A percentile compares a stretch with the other conserved stretches of the same genome.
phyloP scores from a whole-genome alignment of 164 flowering plant genomes.

The Dillenia turbinata region DNA sequence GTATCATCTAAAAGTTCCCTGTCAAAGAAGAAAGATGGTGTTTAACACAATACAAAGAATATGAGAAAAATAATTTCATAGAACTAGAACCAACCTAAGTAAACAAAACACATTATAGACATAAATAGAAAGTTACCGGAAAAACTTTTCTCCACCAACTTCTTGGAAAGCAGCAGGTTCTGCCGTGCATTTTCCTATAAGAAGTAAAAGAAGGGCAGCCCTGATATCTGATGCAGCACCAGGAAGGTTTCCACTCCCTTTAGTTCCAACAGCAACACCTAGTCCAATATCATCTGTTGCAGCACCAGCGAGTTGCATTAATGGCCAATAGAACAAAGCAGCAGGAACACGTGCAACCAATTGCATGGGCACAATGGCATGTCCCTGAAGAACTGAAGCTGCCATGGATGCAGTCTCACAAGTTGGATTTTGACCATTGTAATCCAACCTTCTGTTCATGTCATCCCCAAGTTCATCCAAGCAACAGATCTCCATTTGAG shows the following conservation, averaged over 20 bases:
- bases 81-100: too few relatives aligned
- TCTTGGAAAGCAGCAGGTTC: conserved; percentile 81
- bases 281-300: conserved; percentile 90
- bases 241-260: conserved; percentile 93
- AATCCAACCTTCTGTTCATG: conserved; percentile 20
- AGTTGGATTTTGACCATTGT: conserved; percentile 13
- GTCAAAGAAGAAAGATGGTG: conserved; percentile 13
- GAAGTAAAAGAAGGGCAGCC: conserved; percentile 84
- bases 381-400: conserved; percentile 79
- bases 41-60: neutral
- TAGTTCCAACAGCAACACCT: conserved; percentile 98
- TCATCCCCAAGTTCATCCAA: conserved; percentile 35
- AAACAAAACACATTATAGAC: neutral
- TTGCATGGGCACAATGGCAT: conserved; percentile 89
- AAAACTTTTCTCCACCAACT: conserved; percentile 90
- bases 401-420: conserved; percentile 85
- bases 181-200: conserved; percentile 92
- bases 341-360: conserved; percentile 89
- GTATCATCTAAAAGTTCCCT: conserved; percentile 95
- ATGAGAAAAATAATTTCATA: neutral
- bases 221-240: conserved; percentile 96
- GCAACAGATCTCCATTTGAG: conserved; percentile 17
- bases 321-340: conserved; percentile 88
- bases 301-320: conserved; percentile 98
- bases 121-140: conserved; percentile 45